Evolutionary conservation across 805 yeast genomes (phyloP), one percentile per base, ranked within the genome.

Genomic region (Teunomyces panamensis): DNA sequence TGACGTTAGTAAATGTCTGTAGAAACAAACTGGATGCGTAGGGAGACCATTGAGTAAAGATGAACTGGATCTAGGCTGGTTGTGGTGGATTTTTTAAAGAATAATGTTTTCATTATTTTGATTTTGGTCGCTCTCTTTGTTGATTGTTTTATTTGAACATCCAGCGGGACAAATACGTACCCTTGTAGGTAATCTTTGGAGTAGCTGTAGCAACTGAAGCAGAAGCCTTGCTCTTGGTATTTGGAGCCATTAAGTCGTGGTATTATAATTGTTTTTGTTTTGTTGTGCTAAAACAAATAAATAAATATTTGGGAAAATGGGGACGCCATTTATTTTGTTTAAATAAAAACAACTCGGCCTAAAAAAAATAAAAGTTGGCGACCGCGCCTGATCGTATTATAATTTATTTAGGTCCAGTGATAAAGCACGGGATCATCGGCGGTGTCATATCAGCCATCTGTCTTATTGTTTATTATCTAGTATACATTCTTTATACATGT

Each of bases 161-260:
- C n/a, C 17, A n/a, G 17, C 11, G 9, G 13, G 8, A 11, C 13
- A 20, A 11, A n/a, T 28, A 68, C 79, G 43, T 65, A 74, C 79
- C 81, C 61, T 74, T 75, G 67, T 74, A 74, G 43, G 79, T 68
- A 50, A 64, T 55, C 58, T 77, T 77, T 42, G 63, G 41, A 9
- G 59, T 53, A 24, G 68, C 54, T 26, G 57, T 52, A 32, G 47
- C 54, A 27, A 50, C 48, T 28, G 46, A 52, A 24, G 50, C 47
- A 24, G 54, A 46, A 27, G 30, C 41, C 47, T 53, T 53, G 29
- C 59, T 48, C 50, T 68, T 68, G 42, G 68, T 56, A 48, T 62
- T 70, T 45, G 71, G 59, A 51, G 72, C 68, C 77, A 71, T 73
- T 56, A 43, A 30, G 20, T 16, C 28, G 36, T 17, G 24, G 34